A percentile compares a stretch with the other conserved stretches of the same genome.
These are phyloP conservation scores for Talaromyces proteolyticus DNA, from an alignment of 495 filamentous ascomycete species.

Conservation along the genomic window DNA sequence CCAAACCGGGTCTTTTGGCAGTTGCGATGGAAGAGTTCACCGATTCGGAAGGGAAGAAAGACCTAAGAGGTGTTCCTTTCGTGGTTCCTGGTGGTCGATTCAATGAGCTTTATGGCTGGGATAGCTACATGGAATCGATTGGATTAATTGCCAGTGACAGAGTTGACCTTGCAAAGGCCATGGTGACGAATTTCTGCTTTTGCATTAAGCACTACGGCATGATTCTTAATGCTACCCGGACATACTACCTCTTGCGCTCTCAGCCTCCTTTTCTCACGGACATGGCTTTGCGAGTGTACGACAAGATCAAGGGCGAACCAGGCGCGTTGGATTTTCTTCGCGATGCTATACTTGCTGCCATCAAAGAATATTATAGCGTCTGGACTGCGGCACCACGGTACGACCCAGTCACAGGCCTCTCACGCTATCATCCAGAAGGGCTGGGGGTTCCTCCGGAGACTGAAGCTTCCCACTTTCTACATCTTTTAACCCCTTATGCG, in stretches of 20 bases:
- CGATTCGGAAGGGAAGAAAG: constrained; percentile 55
- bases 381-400: constrained; percentile 79
- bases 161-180: constrained; percentile 78
- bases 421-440: constrained; percentile 84
- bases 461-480: constrained; percentile 79
- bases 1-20: constrained; percentile 82
- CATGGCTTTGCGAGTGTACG: constrained; percentile 87
- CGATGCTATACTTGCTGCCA: constrained; percentile 76
- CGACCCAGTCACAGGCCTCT: constrained; percentile 77
- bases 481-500: constrained; percentile 80
- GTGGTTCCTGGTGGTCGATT: constrained; percentile 94
- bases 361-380: constrained; percentile 92
- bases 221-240: constrained; percentile 92
- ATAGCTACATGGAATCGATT: constrained; percentile 93
- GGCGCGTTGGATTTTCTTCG: constrained; percentile 72
- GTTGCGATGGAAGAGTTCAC: constrained; percentile 75
- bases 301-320: constrained; percentile 76
- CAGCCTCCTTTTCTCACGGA: constrained; percentile 97
- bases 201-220: constrained; percentile 98
- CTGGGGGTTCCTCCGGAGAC: constrained; percentile 91
- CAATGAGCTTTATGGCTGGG: constrained; percentile 97
- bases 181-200: constrained; percentile 95
- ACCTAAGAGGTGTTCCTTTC: constrained; percentile 77
- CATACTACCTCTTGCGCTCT: constrained; percentile 89
- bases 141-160: constrained; percentile 78